phyloP scores from a whole-genome alignment of 2,329 filamentous ascomycete genomes.

The Colletotrichum cordylinicola region DNA sequence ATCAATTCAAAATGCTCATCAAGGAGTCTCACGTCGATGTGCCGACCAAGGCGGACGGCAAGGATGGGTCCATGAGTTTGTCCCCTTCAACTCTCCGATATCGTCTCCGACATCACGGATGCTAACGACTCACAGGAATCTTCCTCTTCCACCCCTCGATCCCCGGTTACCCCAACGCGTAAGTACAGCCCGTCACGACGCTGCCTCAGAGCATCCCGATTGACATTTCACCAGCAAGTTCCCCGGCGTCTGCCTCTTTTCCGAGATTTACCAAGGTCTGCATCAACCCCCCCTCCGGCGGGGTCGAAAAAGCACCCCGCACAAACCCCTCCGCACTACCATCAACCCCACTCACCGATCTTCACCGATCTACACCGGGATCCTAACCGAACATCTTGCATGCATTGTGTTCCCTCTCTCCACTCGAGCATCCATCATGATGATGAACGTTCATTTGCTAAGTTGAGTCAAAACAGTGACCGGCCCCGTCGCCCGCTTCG shows the following conservation, averaged over 20 bases:
- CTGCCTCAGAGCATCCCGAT: not conserved
- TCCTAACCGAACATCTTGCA: not conserved
- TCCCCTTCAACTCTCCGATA: not conserved
- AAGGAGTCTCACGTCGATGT: slow-evolving; percentile 60
- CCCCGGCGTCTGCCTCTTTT: slow-evolving; percentile 87
- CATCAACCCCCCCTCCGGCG: not conserved
- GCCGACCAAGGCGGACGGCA: slow-evolving; percentile 55
- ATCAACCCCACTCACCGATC: not conserved
- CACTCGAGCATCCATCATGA: not conserved
- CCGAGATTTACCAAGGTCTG: slow-evolving; percentile 93
- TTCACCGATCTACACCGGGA: not conserved
- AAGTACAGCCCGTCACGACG: slow-evolving; percentile 34
- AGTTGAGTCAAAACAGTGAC: slow-evolving; percentile 64
- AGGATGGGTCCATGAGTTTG: slow-evolving; percentile 59
- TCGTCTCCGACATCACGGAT: not conserved
- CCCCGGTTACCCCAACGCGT: slow-evolving; percentile 85
- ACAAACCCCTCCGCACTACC: slow-evolving; percentile 3
- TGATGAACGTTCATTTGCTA: not conserved
- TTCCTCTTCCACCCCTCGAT: slow-evolving; percentile 89
- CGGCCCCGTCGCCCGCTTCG: slow-evolving; percentile 87
- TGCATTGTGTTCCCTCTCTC: not conserved
- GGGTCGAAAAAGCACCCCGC: not conserved
- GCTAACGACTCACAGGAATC: slow-evolving; percentile 65
- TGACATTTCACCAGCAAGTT: slow-evolving; percentile 58
- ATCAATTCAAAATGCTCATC: slow-evolving; percentile 51